Base-by-base conservation (phyloP, 352 stramenopile species). In the Phytophthora pseudosyringae region DNA sequence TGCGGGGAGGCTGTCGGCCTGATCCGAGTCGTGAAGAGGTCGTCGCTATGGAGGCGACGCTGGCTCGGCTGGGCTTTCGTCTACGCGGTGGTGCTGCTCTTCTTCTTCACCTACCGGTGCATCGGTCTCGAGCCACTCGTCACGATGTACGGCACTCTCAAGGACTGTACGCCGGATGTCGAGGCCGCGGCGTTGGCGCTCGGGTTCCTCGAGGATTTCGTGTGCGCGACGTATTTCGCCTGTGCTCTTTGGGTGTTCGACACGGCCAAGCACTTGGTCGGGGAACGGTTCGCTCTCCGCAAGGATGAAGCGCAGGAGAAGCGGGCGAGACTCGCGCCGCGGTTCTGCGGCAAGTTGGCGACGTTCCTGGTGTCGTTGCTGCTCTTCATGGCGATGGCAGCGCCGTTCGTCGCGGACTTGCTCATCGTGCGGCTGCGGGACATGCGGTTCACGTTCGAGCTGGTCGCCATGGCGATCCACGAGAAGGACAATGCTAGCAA, bases 391-490 rank as follows among this genome's bases (percentile, higher is more conserved):
- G 31, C 59, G 3, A 61, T 55, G 39, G 47, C 73, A 8, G 39
- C 47, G 6, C 67, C 74, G 3, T 76, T 83, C 33, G 55, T 67
- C 1, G 68, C 69, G 1, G 77, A 86, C 45, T 52, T 74, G 38
- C 43, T 84, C 43, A 57, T 86, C 13, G 47, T 89, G 28, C 69
- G 66, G 5, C 67, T 74, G 1, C 70, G 69, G 0, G 35, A 71
- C 12, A 73, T 76, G 54, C 75, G 77, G 13, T 80, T 86, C 52
- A 86, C 75, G 31, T 80, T 81, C 16, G 76, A 85, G 18, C 67
- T 83, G 13, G 66, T 85, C 11, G 52, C 46, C 0, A 75, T 69
- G 54, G 80, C 78, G 29, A 61, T 74, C 8, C 66, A 73, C 33
- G 77, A 77, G 38, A 70, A 76, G 35, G 62, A 69, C 28, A 72